A percentile compares a stretch with the other conserved stretches of the same genome.
phyloP scores from a whole-genome alignment of 2,329 filamentous ascomycete genomes.

The Aspergillus fumigatus region DNA sequence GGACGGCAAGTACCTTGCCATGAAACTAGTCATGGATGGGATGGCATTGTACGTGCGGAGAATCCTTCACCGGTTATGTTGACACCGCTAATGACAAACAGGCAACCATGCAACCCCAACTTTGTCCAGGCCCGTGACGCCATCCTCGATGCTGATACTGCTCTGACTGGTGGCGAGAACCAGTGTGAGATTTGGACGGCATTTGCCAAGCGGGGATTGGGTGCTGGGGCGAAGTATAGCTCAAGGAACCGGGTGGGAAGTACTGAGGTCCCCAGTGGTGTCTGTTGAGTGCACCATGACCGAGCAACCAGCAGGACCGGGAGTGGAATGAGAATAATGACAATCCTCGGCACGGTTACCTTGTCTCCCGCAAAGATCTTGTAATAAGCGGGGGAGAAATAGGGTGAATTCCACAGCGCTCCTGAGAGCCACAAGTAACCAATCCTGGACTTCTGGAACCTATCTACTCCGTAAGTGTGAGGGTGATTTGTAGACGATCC shows the following conservation, averaged over 20 bases:
- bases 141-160: conserved; percentile 11
- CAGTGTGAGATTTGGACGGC: conserved; percentile 14
- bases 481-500: no score
- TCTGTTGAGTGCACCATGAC: background rate
- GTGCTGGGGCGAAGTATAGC: conserved; percentile 3
- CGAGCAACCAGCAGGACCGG: no score
- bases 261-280: conserved; percentile 1
- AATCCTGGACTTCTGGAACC: background rate
- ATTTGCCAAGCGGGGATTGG: conserved; percentile 13
- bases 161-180: conserved; percentile 9
- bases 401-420: background rate
- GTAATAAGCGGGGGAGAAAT: no score
- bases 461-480: no score
- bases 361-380: background rate
- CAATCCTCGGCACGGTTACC: background rate
- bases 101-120: conserved; percentile 15
- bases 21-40: conserved; percentile 14
- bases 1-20: conserved; percentile 12
- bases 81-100: background rate
- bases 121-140: conserved; percentile 13
- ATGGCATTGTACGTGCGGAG: conserved; percentile 12
- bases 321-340: background rate
- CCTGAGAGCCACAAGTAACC: background rate
- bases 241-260: background rate
- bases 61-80: no score